Evolutionary conservation across 2,329 filamentous ascomycete genomes (phyloP).

Genomic region (Phialophora tarda): DNA sequence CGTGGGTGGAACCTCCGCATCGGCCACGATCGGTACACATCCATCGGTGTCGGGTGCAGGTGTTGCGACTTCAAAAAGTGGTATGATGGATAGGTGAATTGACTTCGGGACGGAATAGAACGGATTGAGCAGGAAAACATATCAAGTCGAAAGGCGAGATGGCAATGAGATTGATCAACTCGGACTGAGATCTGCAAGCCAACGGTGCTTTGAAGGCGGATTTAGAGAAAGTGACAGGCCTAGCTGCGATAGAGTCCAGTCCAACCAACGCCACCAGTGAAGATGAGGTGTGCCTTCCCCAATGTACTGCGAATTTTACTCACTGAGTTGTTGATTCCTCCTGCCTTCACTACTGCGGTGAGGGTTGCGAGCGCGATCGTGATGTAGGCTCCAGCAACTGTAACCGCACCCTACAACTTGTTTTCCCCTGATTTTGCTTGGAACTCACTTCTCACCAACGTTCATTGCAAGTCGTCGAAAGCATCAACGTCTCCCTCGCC

Average conservation of each 20-base stretch:
- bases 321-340: not conserved
- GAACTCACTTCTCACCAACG: not conserved
- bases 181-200: not conserved
- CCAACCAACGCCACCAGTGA: not conserved
- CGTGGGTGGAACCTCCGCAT: slow-evolving; percentile 12
- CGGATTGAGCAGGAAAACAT: not conserved
- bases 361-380: not conserved
- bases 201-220: not conserved
- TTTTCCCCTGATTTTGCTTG: not conserved
- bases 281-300: not conserved
- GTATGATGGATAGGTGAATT: not conserved
- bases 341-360: not conserved
- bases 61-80: slow-evolving; percentile 1
- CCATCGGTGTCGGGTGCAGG: slow-evolving; percentile 9
- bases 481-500: not conserved
- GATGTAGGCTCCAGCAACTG: not conserved
- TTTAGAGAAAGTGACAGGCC: not conserved
- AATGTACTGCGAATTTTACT: not conserved
- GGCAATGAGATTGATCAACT: not conserved
- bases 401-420: not conserved
- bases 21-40: slow-evolving; percentile 3
- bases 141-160: not conserved
- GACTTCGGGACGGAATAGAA: not conserved
- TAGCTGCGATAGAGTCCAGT: not conserved
- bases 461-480: not conserved